These are phyloP conservation scores for Vitis amurensis DNA, from an alignment of 164 flowering plant genomes.

Conservation along the genomic window DNA sequence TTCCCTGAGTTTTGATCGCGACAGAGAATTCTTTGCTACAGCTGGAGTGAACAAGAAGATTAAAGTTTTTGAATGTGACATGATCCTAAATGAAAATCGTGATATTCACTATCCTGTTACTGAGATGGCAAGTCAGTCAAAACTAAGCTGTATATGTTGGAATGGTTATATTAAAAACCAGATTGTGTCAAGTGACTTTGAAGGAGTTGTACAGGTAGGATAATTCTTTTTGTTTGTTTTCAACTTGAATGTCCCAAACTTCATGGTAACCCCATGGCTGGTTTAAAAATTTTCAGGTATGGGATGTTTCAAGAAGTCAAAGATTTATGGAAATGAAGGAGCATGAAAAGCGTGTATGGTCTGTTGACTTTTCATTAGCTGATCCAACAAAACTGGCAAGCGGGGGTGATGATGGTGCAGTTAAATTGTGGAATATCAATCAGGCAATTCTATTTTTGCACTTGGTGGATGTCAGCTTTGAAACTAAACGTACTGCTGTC, in stretches of 20 bases:
- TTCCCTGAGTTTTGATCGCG: conserved; percentile 89
- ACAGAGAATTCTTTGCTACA: conserved; percentile 91
- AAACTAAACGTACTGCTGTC: conserved; percentile 84
- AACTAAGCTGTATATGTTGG: conserved; percentile 92
- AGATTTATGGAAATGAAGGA: conserved; percentile 78
- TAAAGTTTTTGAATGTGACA: conserved; percentile 85
- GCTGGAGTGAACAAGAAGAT: conserved; percentile 98
- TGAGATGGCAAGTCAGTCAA: conserved; percentile 88
- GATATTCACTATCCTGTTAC: conserved; percentile 97
- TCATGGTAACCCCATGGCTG: background rate
- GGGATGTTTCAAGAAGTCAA: conserved; percentile 91
- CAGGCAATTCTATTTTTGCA: conserved; percentile 97
- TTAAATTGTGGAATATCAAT: conserved; percentile 99
- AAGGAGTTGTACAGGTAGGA: conserved; percentile 94
- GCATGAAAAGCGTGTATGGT: conserved; percentile 98
- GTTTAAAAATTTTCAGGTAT: conserved; percentile 52
- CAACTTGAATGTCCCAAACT: conserved; percentile 2
- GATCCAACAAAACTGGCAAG: conserved; percentile 95
- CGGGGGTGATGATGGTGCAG: conserved; percentile 94
- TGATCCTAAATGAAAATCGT: conserved; percentile 64
- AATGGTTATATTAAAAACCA: conserved; percentile 93
- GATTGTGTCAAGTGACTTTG: conserved; percentile 96
- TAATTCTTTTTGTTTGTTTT: conserved; percentile 3
- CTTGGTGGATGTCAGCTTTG: conserved; percentile 93
- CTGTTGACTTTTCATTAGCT: conserved; percentile 81